Evolutionary conservation across 306 rosid species (phyloP).

Genomic region (Lathyrus aphaca): DNA sequence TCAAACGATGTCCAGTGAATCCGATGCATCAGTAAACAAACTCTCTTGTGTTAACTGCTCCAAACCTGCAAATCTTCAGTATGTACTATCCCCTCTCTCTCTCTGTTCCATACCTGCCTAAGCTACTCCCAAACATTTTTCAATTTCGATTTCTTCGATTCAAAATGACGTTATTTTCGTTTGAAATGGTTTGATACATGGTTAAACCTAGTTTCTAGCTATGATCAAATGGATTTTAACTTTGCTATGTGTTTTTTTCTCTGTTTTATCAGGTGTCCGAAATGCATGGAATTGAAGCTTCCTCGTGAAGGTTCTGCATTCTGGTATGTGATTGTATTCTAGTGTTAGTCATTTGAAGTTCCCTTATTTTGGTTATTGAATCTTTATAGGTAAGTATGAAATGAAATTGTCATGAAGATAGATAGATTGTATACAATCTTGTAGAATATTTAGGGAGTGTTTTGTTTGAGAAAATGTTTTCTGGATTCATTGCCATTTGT

Average conservation of each 20-base stretch:
- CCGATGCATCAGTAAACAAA: constrained; percentile 50
- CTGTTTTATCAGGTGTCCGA: constrained; percentile 71
- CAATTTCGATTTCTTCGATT: background rate
- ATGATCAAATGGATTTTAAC: constrained; percentile 18
- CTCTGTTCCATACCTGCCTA: background rate
- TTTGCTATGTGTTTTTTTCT: background rate
- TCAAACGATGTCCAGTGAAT: constrained; percentile 63
- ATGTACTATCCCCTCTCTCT: constrained; percentile 15
- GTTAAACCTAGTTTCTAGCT: constrained; percentile 6
- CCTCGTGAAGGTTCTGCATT: constrained; percentile 87
- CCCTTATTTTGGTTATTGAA: constrained; percentile 11
- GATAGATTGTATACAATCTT: background rate
- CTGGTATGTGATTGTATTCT: constrained; percentile 66
- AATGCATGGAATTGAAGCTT: constrained; percentile 88
- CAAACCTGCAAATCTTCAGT: constrained; percentile 89
- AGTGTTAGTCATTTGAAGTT: background rate
- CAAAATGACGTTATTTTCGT: background rate
- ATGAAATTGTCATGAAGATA: background rate
- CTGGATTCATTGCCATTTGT: background rate
- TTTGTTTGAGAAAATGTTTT: background rate
- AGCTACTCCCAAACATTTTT: background rate
- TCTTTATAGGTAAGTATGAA: background rate
- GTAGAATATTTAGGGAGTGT: background rate
- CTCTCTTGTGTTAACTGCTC: constrained; percentile 73
- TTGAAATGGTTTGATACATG: constrained; percentile 1